Conservation (phyloP, 805 yeast species). For the Candida nemodendra region DNA sequence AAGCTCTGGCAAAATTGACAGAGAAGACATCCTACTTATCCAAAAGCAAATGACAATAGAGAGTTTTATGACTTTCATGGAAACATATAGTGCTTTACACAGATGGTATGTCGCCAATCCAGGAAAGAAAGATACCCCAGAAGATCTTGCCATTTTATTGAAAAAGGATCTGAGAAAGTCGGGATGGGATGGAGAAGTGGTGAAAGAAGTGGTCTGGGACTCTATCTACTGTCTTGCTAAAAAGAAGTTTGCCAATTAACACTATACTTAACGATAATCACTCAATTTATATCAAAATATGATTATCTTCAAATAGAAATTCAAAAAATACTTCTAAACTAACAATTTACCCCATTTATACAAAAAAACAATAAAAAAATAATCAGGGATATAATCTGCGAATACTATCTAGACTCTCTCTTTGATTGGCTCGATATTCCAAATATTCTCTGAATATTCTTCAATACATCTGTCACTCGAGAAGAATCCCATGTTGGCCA, state of each 20-base stretch:
- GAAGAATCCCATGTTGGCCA: constrained; percentile 93
- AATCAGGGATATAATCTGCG: neutral
- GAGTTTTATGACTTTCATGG: constrained; percentile 21
- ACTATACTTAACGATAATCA: too few relatives aligned
- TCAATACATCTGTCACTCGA: constrained; percentile 86
- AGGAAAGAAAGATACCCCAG: constrained; percentile 15
- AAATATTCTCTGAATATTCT: constrained; percentile 88
- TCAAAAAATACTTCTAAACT: too few relatives aligned
- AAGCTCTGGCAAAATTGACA: constrained; percentile 2
- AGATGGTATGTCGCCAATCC: constrained; percentile 23
- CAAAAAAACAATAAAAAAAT: neutral
- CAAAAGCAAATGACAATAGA: constrained; percentile 15
- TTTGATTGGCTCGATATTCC: constrained; percentile 81
- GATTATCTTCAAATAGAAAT: too few relatives aligned
- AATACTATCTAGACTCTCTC: constrained; percentile 14
- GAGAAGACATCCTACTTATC: constrained; percentile 19
- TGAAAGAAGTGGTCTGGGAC: constrained; percentile 50
- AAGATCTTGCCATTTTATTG: constrained; percentile 21
- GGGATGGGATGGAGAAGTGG: constrained; percentile 46
- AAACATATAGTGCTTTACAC: constrained; percentile 27
- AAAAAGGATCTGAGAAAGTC: constrained; percentile 18
- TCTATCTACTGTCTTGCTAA: constrained; percentile 54
- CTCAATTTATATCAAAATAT: too few relatives aligned
- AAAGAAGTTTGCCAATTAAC: too few relatives aligned
- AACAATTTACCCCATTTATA: neutral